Base-by-base conservation (phyloP, 371 early-diverging fungal genomes). In the Haplosporangium sp. region DNA sequence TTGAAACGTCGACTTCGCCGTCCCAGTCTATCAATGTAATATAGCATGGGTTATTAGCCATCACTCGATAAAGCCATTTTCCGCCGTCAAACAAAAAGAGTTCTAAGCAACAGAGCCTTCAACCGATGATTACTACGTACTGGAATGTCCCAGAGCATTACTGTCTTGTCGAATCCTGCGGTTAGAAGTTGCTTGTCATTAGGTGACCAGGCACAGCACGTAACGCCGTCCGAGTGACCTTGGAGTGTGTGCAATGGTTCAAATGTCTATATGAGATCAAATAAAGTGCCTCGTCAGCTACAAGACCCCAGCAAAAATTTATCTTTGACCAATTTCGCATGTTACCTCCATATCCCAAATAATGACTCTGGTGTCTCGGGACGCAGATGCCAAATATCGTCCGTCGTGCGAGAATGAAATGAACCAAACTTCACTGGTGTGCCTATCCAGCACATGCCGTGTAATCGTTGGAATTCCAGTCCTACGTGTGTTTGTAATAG, bases 401-500 rank as follows among this genome's bases (percentile, higher is more conserved):
- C 98, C 98, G 69, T 90, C 85, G 47, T 93, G 91, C 6, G 97
- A 96, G 74, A 98, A 98, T 4, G 91, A 85, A 45, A 97, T 83
- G 71, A 93, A 94, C 99, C 99, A 99, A 0, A 99, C 97, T 81
- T 99, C 98, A 76, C 98, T 96, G 3, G 81, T 74, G 73, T 98
- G 99, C 10, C 90, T 94, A 20, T 83, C 82, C 8, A 98, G 81
- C 4, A 91, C 82, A 48, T 90, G 87, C 10, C 86, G 86, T 0
- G 92, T 89, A 13, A 69, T 63, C 58, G 77, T 58, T 18, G 91
- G 92, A 56, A 92, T 89, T 10, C 70, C 59, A 21, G 64, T 50
- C n/a, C 92, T 86, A 81, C 23, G 18, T 6, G 38, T 4, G 29
- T 29, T 29, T 29, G 29, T 4, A 4, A 29, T 29, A 29, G 29